Evolutionary conservation across 257 asterid genomes (phyloP).

Genomic region (Apocynum venetum): DNA sequence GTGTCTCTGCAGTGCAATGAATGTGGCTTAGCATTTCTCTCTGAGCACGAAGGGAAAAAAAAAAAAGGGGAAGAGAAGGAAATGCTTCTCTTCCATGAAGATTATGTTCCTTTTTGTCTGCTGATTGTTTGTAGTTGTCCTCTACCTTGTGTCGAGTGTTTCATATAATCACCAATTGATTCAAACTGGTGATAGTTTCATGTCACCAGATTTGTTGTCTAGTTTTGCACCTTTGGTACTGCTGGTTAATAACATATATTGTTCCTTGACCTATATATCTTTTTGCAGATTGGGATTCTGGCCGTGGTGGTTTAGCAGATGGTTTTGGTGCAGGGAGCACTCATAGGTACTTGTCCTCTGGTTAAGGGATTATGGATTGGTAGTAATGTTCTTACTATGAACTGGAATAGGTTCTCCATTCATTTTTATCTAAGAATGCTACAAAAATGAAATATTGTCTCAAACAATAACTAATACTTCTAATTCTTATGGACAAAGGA

Average conservation of each 20-base stretch:
- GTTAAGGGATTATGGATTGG: background rate
- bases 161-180: background rate
- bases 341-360: slow-evolving; percentile 47
- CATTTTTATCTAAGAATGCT: background rate
- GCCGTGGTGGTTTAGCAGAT: slow-evolving; percentile 65
- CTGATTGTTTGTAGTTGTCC: background rate
- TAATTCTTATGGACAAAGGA: background rate
- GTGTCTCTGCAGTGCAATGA: background rate
- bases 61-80: background rate
- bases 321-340: slow-evolving; percentile 49
- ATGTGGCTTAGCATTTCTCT: background rate
- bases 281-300: slow-evolving; percentile 79
- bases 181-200: background rate
- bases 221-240: background rate
- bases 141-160: background rate
- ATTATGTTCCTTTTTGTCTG: background rate
- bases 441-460: background rate
- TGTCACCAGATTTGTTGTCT: background rate
- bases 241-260: background rate
- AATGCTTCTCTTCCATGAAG: background rate
- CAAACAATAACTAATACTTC: background rate
- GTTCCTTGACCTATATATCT: background rate
- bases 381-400: background rate
- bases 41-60: background rate
- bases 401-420: background rate